Conservation (phyloP, 495 filamentous ascomycete species). For the Hypoxylon rickii region DNA sequence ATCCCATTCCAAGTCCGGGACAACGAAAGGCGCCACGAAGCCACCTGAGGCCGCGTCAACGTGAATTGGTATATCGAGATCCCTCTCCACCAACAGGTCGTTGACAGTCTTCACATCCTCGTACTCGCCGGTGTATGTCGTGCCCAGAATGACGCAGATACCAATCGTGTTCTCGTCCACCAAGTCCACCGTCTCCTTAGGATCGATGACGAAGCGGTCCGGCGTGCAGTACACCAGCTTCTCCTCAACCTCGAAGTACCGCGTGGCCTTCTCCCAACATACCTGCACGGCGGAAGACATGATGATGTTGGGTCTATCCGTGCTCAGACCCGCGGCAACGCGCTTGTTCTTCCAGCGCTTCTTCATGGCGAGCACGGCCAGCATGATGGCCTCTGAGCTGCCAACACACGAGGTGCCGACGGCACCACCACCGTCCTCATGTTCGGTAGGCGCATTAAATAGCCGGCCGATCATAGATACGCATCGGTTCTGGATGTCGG, state of each 20-base stretch:
- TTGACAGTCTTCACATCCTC: conserved; percentile 91
- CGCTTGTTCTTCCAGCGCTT: conserved; percentile 89
- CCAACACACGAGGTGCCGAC: conserved; percentile 88
- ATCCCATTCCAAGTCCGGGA: conserved; percentile 83
- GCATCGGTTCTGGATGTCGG: conserved; percentile 90
- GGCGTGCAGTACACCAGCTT: conserved; percentile 83
- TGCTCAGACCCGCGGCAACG: conserved; percentile 74
- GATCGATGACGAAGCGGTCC: conserved; percentile 85
- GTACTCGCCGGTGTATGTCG: conserved; percentile 95
- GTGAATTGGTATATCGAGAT: conserved; percentile 81
- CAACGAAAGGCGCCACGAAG: conserved; percentile 86
- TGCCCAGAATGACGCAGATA: conserved; percentile 86
- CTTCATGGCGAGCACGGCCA: conserved; percentile 91
- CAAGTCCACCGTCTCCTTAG: conserved; percentile 76
- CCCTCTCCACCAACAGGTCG: conserved; percentile 71
- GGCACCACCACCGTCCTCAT: conserved; percentile 55
- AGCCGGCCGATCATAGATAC: conserved; percentile 92
- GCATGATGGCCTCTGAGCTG: conserved; percentile 88
- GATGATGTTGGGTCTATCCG: conserved; percentile 79
- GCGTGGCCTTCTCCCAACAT: conserved; percentile 95
- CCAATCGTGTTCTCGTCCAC: conserved; percentile 96
- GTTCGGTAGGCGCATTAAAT: conserved; percentile 67
- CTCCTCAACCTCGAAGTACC: conserved; percentile 93
- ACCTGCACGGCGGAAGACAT: conserved; percentile 94
- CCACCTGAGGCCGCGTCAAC: conserved; percentile 90